A percentile compares a stretch with the other conserved stretches of the same genome.
Conservation (phyloP, 2,329 filamentous ascomycete species). For the Fusarium nanum region DNA sequence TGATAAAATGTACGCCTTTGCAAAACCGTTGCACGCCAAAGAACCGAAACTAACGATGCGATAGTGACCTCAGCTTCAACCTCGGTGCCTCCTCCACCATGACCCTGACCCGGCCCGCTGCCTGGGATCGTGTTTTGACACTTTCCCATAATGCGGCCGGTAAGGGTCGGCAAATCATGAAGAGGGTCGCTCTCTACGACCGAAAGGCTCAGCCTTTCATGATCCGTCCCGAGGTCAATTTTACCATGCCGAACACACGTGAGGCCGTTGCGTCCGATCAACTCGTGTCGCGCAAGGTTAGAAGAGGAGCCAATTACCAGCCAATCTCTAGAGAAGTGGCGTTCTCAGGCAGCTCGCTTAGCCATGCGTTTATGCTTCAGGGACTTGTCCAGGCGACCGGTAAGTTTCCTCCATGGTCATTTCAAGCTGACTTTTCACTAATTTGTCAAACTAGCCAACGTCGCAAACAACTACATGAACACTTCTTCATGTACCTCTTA, state of each 20-base stretch:
- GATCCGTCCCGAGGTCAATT: not conserved
- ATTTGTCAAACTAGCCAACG: constrained; percentile 41
- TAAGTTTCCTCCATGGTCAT: constrained; percentile 20
- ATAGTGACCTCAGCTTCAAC: constrained; percentile 42
- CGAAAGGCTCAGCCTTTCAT: constrained; percentile 1
- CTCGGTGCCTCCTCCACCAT: constrained; percentile 35
- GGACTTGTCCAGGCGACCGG: constrained; percentile 48
- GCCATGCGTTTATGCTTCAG: constrained; percentile 18
- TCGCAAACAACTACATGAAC: constrained; percentile 41
- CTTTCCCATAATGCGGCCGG: constrained; percentile 41
- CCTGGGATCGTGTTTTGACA: constrained; percentile 50
- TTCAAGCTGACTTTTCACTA: constrained; percentile 4
- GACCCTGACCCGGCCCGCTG: constrained; percentile 42
- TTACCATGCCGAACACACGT: not conserved
- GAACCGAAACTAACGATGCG: constrained; percentile 18
- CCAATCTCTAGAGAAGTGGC: not conserved
- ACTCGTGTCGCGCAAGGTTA: constrained; percentile 21
- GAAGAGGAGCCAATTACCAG: constrained; percentile 8
- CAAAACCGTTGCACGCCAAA: not conserved
- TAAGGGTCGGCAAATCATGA: constrained; percentile 49
- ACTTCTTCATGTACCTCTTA: constrained; percentile 23
- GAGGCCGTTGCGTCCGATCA: constrained; percentile 23
- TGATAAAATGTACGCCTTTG: constrained; percentile 34
- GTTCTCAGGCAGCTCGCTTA: constrained; percentile 3
- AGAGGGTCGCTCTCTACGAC: constrained; percentile 45